Evolutionary conservation across 139 green algal genomes (phyloP).

Genomic region (Closterium sp.): DNA sequence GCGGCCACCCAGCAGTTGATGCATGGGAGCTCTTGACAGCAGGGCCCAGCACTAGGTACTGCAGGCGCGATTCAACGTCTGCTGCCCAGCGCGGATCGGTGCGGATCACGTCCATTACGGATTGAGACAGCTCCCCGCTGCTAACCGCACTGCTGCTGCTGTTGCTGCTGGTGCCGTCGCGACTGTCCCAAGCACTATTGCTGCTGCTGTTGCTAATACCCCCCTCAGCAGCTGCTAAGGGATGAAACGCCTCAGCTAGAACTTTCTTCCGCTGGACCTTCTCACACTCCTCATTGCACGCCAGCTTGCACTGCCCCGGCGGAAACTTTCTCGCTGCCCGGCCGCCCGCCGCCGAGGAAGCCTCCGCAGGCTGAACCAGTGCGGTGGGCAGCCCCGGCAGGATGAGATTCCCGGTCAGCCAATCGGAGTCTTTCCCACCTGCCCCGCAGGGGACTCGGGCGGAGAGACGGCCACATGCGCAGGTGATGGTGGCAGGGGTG

Average conservation of each 20-base stretch:
- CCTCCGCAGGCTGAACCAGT: conserved; percentile 12
- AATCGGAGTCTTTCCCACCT: conserved; percentile 34
- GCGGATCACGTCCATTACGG: conserved; percentile 3
- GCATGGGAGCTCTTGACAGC: no score
- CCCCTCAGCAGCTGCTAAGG: not conserved
- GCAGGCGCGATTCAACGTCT: conserved; percentile 29
- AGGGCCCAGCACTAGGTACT: conserved; percentile 4
- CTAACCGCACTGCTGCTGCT: not conserved
- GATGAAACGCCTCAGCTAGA: conserved; percentile 41
- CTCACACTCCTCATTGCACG: conserved; percentile 45
- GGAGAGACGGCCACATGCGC: conserved; percentile 23
- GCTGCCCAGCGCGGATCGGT: conserved; percentile 31
- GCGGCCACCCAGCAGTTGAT: not conserved
- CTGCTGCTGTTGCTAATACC: not conserved
- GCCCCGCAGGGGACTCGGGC: conserved; percentile 31
- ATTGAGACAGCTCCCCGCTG: not conserved
- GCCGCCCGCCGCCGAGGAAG: not conserved
- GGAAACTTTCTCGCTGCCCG: conserved; percentile 3
- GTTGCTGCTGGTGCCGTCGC: not conserved
- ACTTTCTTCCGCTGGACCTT: conserved; percentile 27
- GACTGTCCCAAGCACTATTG: not conserved
- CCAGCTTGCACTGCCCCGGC: conserved; percentile 34
- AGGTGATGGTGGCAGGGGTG: conserved; percentile 29
- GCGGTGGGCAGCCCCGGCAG: not conserved
- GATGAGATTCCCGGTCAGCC: conserved; percentile 3